Base-by-base conservation (phyloP, 2,329 filamentous ascomycete species). In the Podosphaera xanthii region DNA sequence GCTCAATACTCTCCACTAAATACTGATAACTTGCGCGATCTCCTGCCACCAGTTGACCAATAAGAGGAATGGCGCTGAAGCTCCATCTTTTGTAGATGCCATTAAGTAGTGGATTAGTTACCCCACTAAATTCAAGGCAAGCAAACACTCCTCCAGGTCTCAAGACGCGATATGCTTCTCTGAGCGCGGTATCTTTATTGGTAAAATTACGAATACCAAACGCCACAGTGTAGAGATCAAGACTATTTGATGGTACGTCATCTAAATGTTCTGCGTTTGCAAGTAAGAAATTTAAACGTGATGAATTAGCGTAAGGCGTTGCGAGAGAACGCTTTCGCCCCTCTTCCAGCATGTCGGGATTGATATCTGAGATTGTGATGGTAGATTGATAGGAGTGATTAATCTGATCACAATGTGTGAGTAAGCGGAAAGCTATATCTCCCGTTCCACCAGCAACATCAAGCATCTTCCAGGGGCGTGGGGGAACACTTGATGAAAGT, bases 141-240 rank as follows among this genome's bases (percentile, higher is more conserved):
- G 92, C 91, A 69, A 98, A 98, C 0, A 98, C 84, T 62, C 92
- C 92, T 50, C 92, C 92, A 0, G 94, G 94, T 72, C 90, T 92
- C 36, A 98, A 77, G 1, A 97, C 88, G 5, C 92, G 81, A 72
- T 83, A 83, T 0, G 92, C 92, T 70, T 97, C 90, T 42, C 77
- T 74, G 60, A 98, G 73, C 0, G 91, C 94, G 0, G 79, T 79
- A 55, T 86, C 83, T 69, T 96, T 94, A 73, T 95, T 83, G 59
- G 87, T 92, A 73, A 98, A 98, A 73, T 98, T 98, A 58, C 92
- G 80, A 69, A 98, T 97, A 38, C 92, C 92, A 68, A 98, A 98
- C 0, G 91, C 89, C 2, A 98, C 92, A 0, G 92, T 98, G 74
- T 98, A 98, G 4, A 98, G 77, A 70, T 98, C 92, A 59, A 97